Base-by-base conservation (phyloP, 768 basidiomycete genomes). In the Dictyophora rubrovolvata region DNA sequence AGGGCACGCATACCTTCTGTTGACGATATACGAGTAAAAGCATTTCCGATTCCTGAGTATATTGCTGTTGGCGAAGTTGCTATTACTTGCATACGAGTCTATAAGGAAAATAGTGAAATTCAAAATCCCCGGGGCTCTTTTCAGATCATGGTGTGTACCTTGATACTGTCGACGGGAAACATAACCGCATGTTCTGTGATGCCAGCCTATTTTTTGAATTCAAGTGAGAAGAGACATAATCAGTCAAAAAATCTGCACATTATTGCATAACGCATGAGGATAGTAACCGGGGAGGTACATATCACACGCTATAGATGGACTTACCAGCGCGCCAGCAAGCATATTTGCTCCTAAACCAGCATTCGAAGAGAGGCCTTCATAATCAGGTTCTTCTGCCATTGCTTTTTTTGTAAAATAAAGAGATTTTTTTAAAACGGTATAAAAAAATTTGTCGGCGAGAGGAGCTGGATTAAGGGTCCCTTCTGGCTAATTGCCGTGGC, bases 31-130 rank as follows among this genome's bases (percentile, higher is more conserved):
- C 90, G 85, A 57, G 87, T 80, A 67, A 95, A 89, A 0, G 93
- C 93, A 68, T 95, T 87, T 46, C 89, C 89, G 64, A 95, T 85
- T 18, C 89, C 89, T 33, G 85, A 87, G 75, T 95, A 95, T 22
- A 92, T 80, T 11, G 89, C 90, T 8, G 85, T 83, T 6, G 88
- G 89, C 14, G 88, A 88, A 9, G 91, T 78, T 46, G 91, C 82
- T 66, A 94, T 89, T 54, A 99, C 93, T 77, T 99, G 96, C 96
- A 99, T 99, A 68, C 96, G 90, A 50, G 96, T 98, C 96, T 99
- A 20, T 42, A 18, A 55, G 21, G 8, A 47, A 52, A 42, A 18
- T 34, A 34, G 36, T 22, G 4, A 61, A 21, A 34, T 20, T 14
- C 22, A 22, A 61, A 4, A 20, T 36, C 9, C 48, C 16, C 34